Conservation (phyloP, 306 rosid genomes). For the Malus sylvestris region DNA sequence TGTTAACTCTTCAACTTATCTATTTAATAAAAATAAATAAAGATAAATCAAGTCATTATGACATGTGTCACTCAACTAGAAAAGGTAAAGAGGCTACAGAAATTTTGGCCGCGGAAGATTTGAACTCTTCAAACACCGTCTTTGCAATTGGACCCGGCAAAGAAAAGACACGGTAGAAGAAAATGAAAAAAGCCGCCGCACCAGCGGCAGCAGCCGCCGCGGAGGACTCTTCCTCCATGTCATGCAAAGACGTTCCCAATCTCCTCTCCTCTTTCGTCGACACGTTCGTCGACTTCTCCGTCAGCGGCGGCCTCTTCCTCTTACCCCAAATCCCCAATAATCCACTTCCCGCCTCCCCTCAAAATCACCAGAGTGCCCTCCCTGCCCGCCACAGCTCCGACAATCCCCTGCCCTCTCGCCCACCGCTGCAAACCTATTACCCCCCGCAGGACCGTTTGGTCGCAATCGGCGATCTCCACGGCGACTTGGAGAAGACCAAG, state of each 20-base stretch:
- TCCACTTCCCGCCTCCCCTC: background rate
- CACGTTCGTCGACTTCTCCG: slow-evolving; percentile 85
- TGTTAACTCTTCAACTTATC: too few species aligned
- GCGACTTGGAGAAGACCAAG: slow-evolving; percentile 77
- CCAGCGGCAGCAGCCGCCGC: background rate
- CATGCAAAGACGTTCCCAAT: slow-evolving; percentile 51
- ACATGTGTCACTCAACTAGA: too few species aligned
- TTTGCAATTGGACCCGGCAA: background rate
- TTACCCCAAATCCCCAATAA: slow-evolving; percentile 1
- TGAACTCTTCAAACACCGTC: too few species aligned
- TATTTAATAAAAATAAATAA: too few species aligned
- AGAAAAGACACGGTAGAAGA: background rate
- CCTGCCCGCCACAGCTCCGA: background rate
- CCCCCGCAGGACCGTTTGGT: slow-evolving; percentile 48
- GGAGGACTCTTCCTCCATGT: background rate
- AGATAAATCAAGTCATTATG: too few species aligned
- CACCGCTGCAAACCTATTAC: slow-evolving; percentile 39
- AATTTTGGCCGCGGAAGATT: too few species aligned
- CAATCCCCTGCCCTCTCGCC: background rate
- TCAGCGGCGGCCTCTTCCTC: slow-evolving; percentile 66
- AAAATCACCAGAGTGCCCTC: background rate
- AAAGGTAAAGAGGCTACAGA: too few species aligned
- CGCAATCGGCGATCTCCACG: slow-evolving; percentile 87
- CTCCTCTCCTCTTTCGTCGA: slow-evolving; percentile 67
- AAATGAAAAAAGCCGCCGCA: background rate